Evolutionary conservation across 169 alveolate species (phyloP).

Genomic region (Cryptosporidium canis): DNA sequence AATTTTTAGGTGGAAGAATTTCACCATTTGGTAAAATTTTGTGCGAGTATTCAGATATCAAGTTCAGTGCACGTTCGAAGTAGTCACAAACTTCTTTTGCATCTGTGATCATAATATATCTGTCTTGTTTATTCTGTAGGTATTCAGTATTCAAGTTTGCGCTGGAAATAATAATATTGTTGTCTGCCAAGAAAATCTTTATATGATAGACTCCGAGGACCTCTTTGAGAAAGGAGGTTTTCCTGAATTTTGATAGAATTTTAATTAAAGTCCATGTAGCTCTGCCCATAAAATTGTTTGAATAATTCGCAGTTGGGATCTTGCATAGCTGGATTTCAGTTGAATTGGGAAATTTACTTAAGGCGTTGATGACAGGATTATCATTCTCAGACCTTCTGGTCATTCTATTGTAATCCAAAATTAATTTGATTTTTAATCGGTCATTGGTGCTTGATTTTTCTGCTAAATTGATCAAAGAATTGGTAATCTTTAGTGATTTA

Average conservation of each 20-base stretch:
- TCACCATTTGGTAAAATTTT: background rate
- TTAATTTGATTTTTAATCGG: constrained; percentile 6
- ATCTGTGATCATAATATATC: constrained; percentile 21
- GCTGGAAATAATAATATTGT: constrained; percentile 30
- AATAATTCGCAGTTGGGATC: constrained; percentile 5
- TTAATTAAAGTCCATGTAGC: background rate
- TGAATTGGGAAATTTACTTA: constrained; percentile 8
- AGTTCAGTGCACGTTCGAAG: background rate
- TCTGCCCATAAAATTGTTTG: background rate
- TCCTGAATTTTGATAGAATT: background rate
- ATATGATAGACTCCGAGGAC: constrained; percentile 64
- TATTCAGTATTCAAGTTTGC: constrained; percentile 47
- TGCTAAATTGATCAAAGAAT: background rate
- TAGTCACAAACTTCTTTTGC: constrained; percentile 43
- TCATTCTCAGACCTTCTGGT: background rate
- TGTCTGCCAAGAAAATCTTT: constrained; percentile 43
- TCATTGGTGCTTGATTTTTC: background rate
- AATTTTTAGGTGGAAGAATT: constrained; percentile 7
- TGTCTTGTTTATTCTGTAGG: constrained; percentile 22
- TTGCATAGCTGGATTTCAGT: constrained; percentile 1
- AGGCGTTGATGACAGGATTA: background rate
- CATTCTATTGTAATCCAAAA: constrained; percentile 41
- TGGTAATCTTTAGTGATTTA: background rate
- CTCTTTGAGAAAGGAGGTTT: constrained; percentile 4
- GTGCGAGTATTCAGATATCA: constrained; percentile 20